Evolutionary conservation across 2,329 filamentous ascomycete species (phyloP).

Genomic region (Magnaporthiopsis incrustans): DNA sequence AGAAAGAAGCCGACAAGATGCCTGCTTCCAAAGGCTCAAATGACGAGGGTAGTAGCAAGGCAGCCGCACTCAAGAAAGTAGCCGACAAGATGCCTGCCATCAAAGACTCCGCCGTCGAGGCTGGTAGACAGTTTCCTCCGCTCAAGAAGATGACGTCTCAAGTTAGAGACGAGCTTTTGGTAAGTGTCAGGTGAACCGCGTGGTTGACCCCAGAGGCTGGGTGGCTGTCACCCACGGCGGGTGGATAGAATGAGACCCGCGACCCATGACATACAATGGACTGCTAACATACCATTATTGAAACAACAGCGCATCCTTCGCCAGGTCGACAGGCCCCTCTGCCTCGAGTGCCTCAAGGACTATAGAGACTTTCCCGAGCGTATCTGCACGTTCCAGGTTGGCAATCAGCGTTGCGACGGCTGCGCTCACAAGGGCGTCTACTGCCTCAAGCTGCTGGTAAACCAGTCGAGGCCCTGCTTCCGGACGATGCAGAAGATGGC

Average conservation of each 20-base stretch:
- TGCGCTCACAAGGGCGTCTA: not conserved
- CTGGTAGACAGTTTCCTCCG: not conserved
- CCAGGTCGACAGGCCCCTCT: slow-evolving; percentile 4
- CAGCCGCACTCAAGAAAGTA: too few relatives aligned
- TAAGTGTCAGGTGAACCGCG: not conserved
- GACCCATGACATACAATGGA: not conserved
- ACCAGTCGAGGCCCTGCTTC: slow-evolving; percentile 1
- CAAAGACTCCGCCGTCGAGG: too few relatives aligned
- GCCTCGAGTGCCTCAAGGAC: not conserved
- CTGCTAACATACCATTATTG: not conserved
- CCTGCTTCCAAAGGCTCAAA: too few relatives aligned
- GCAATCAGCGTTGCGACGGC: not conserved
- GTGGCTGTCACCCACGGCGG: not conserved
- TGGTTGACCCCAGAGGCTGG: too few relatives aligned
- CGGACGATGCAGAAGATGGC: slow-evolving; percentile 1
- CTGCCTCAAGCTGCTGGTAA: slow-evolving; percentile 4
- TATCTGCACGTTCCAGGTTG: not conserved
- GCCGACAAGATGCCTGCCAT: too few relatives aligned
- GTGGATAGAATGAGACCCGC: too few relatives aligned
- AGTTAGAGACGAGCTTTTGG: not conserved
- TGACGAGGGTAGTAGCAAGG: too few relatives aligned
- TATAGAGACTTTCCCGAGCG: not conserved
- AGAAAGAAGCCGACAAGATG: too few relatives aligned
- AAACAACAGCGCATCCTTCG: not conserved
- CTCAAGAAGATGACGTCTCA: not conserved